phyloP scores from a whole-genome alignment of 768 basidiomycete genomes.

The Imleria badia region DNA sequence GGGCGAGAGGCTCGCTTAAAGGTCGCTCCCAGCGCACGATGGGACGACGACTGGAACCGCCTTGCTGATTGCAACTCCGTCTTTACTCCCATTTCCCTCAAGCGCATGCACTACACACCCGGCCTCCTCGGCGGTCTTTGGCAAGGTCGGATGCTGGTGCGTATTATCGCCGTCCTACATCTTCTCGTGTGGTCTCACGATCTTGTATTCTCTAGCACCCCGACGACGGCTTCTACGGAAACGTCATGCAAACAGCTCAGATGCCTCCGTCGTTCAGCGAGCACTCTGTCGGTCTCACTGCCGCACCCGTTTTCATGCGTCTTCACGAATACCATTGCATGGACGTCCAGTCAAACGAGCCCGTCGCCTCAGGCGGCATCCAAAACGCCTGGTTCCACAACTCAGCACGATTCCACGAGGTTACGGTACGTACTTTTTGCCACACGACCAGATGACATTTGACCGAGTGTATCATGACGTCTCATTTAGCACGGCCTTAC shows the following conservation, averaged over 20 bases:
- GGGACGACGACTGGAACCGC: conserved; percentile 62
- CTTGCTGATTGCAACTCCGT: conserved; percentile 46
- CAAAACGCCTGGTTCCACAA: conserved; percentile 42
- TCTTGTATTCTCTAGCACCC: conserved; percentile 13
- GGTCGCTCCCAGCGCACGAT: conserved; percentile 40
- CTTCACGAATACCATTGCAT: conserved; percentile 54
- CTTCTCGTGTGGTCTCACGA: neutral
- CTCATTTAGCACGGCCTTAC: conserved; percentile 19
- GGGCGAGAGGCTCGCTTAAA: conserved; percentile 24
- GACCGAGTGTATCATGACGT: neutral
- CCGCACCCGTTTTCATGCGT: conserved; percentile 57
- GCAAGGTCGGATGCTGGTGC: conserved; percentile 62
- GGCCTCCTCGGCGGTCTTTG: conserved; percentile 58
- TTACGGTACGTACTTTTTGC: conserved; percentile 24
- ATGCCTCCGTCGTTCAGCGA: conserved; percentile 36
- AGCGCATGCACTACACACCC: conserved; percentile 42
- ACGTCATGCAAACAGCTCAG: conserved; percentile 20
- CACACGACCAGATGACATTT: neutral
- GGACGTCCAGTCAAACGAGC: conserved; percentile 37
- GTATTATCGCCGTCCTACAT: conserved; percentile 22
- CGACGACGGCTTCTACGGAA: conserved; percentile 15
- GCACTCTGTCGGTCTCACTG: conserved; percentile 34
- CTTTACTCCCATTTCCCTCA: conserved; percentile 26
- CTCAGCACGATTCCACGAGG: conserved; percentile 15
- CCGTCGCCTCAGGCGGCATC: conserved; percentile 36